Evolutionary conservation across 2,329 filamentous ascomycete genomes (phyloP), one percentile per base, ranked within the genome.

Genomic region (Monosporascus sp.): DNA sequence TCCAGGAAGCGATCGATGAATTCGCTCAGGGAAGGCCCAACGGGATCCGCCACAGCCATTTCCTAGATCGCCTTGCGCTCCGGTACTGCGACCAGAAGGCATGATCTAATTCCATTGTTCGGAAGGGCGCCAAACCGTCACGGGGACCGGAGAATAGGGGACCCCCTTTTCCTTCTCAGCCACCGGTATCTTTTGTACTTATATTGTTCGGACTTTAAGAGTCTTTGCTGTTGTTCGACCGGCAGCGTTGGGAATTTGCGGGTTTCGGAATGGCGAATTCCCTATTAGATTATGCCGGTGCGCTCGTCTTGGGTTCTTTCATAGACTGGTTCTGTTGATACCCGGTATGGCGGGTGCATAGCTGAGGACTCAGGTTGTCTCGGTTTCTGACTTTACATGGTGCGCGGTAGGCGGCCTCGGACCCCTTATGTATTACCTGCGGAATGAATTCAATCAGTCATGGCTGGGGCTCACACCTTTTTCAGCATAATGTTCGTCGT

Each of bases 31-130:
- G 82, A 52, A 77, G 92, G 51, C 84, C 89, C 4, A 89, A 90
- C 17, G 93, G 93, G 0, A 96, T 97, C 63, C 85, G 88, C 51
- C 93, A 97, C 69, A 86, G 84, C 18, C 90, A 97, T 70, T 97
- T 97, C 63, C 77, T 93, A 56, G 90, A 97, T 66, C 84, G 86
- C 56, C 71, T 97, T 37, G 91, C 87, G 70, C 85, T 95, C 57
- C 79, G 91, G 57, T 96, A 96, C 68, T 83, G 69, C 35, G 68
- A 62, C 17, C 43, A 26, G 22, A 20, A 24, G 4, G 40, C 9
- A 43, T 43, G 40, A 43, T 43, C 14, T 6, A 18, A 24, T 18
- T 20, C 31, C 11, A 35, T 35, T 35, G 5, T 14, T 35, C 31
- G 31, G 31, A 35, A 35, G 17, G 38, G 9, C 17, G 18, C 17